These are phyloP conservation scores for Verticillium tricorpus DNA, from an alignment of 2,329 filamentous ascomycete genomes.

Conservation along the genomic window DNA sequence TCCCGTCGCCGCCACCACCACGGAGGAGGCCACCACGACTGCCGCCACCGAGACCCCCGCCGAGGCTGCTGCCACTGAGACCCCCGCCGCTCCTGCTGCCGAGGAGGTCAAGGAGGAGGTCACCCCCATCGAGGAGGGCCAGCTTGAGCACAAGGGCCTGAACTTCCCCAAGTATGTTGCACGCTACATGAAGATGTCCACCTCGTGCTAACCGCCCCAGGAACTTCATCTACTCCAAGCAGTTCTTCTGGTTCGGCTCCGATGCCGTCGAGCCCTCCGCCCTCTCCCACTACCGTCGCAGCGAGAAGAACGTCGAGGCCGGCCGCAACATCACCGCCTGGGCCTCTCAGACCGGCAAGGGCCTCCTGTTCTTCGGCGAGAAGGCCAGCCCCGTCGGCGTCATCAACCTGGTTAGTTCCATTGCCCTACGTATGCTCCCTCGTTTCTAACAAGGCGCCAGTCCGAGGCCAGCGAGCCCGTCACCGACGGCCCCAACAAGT, in stretches of 20 bases:
- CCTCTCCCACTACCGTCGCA: conserved; percentile 73
- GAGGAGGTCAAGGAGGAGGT: conserved; percentile 45
- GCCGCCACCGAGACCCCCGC: conserved; percentile 31
- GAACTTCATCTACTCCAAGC: conserved; percentile 87
- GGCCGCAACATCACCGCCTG: conserved; percentile 80
- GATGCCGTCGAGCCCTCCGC: conserved; percentile 71
- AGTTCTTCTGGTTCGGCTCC: conserved; percentile 82
- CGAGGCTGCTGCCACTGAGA: conserved; percentile 29
- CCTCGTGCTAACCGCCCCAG: conserved; percentile 38
- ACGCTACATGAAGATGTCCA: too few relatives aligned
- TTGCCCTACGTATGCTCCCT: neutral
- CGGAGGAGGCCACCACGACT: conserved; percentile 28
- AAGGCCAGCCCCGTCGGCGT: conserved; percentile 77
- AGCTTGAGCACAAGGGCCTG: conserved; percentile 86
- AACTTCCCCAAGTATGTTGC: conserved; percentile 75
- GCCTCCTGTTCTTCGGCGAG: conserved; percentile 86
- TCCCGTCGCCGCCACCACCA: conserved; percentile 24
- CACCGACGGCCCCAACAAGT: conserved; percentile 73
- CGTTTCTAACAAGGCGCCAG: conserved; percentile 32
- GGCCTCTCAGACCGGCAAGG: conserved; percentile 92
- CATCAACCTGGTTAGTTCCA: conserved; percentile 71
- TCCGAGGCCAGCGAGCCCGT: conserved; percentile 64
- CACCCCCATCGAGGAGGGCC: conserved; percentile 75
- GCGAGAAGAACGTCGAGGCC: conserved; percentile 74
- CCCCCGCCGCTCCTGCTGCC: conserved; percentile 25